Base-by-base conservation (phyloP, 805 yeast genomes). In the Helenozyma baotianmanensis region DNA sequence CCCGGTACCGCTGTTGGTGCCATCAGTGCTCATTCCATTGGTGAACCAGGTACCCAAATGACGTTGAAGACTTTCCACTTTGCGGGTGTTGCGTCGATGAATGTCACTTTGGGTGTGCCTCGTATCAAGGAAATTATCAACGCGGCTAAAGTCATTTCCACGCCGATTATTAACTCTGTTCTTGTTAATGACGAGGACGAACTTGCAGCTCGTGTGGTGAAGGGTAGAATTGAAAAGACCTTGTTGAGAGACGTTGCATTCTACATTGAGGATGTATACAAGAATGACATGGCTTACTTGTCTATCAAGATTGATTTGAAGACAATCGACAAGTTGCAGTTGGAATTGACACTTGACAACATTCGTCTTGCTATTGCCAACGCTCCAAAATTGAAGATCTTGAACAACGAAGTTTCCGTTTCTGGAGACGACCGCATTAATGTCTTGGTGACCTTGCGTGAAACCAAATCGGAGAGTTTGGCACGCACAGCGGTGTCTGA, bases 1-100 rank as follows among this genome's bases (percentile, higher is more conserved):
- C 98, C 98, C 1, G 98, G 97, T 42, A 92, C 98, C 4, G 98
- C 98, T 2, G 97, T 92, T 35, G 98, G 98, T 46, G 97, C 98
- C 16, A 89, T 92, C 63, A 98, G 97, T 48, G 98, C 98, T 0
- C 98, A 92, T 68, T 87, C 96, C 23, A 89, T 89, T 64, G 97
- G 97, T 70, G 97, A 89, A 59, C 97, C 97, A 32, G 96, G 97
- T 25, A 89, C 97, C 21, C 97, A 89, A 63, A 89, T 89, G 97
- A 89, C 97, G 2, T 74, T 89, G 64, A 89, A 89, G 56, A 89
- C 97, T 49, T 89, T 88, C 89, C 96, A 88, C 70, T 88, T 86
- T 70, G 96, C 96, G 12, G 96, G 96, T 81, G 96, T 88, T 39
- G 88, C 95, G 21, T 85, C 96, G 3, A 88, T 87, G 80, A 88